These are phyloP conservation scores for Nakazawaea ambrosiae DNA, from an alignment of 805 yeast species.

Conservation along the genomic window DNA sequence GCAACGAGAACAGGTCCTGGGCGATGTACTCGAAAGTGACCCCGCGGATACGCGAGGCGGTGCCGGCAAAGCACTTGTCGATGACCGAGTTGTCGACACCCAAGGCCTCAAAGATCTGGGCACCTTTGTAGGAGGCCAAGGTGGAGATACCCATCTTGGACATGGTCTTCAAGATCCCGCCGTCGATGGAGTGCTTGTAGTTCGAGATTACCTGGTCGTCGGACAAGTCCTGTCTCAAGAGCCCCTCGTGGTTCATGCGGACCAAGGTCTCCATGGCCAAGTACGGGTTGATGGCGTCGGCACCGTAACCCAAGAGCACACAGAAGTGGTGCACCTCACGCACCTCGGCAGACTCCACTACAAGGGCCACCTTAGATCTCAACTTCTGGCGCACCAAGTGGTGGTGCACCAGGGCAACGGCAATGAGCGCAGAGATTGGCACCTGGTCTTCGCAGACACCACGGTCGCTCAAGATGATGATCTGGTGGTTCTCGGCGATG, in stretches of 20 bases:
- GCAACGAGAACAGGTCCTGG: slow-evolving; percentile 91
- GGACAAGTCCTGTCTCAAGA: slow-evolving; percentile 49
- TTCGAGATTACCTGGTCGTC: slow-evolving; percentile 61
- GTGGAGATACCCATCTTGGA: slow-evolving; percentile 99
- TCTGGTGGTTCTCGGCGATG: slow-evolving; percentile 65
- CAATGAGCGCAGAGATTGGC: slow-evolving; percentile 81
- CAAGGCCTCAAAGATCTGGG: slow-evolving; percentile 94
- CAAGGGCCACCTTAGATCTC: slow-evolving; percentile 88
- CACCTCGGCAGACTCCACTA: slow-evolving; percentile 94
- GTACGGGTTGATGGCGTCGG: slow-evolving; percentile 93
- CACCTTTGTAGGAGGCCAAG: slow-evolving; percentile 97
- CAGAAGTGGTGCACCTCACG: slow-evolving; percentile 96
- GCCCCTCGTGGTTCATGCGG: slow-evolving; percentile 75
- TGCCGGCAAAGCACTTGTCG: slow-evolving; percentile 93
- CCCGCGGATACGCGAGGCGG: slow-evolving; percentile 96
- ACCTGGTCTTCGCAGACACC: slow-evolving; percentile 51
- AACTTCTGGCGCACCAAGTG: slow-evolving; percentile 92
- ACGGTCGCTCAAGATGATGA: slow-evolving; percentile 73
- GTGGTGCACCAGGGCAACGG: slow-evolving; percentile 97
- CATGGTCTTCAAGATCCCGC: slow-evolving; percentile 95
- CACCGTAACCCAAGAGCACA: slow-evolving; percentile 93
- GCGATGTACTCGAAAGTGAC: slow-evolving; percentile 93
- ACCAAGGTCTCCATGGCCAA: slow-evolving; percentile 84
- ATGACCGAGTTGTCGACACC: slow-evolving; percentile 95
- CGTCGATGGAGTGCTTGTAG: slow-evolving; percentile 79